phyloP scores from a whole-genome alignment of 1,284 basidiomycete genomes.

The Ceratobasidium sp. region DNA sequence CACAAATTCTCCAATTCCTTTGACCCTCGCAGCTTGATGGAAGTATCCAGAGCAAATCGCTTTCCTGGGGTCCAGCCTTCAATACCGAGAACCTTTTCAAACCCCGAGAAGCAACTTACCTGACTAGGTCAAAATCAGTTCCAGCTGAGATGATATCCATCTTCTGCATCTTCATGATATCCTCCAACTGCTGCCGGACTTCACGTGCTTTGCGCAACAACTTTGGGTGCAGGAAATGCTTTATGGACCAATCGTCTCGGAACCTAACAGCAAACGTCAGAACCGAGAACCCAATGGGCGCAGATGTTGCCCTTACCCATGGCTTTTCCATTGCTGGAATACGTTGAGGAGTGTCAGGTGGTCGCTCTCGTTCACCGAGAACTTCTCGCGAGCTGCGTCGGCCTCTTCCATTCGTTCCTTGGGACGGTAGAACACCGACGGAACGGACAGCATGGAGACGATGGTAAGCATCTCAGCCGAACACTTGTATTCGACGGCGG shows the following conservation, averaged over 20 bases:
- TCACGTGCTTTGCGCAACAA: slow-evolving; percentile 93
- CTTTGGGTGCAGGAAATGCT: slow-evolving; percentile 97
- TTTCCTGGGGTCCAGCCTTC: slow-evolving; percentile 67
- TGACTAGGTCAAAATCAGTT: slow-evolving; percentile 93
- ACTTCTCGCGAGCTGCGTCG: slow-evolving; percentile 96
- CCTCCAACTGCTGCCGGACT: slow-evolving; percentile 95
- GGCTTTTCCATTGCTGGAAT: slow-evolving; percentile 97
- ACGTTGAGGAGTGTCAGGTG: slow-evolving; percentile 96
- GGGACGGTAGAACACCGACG: slow-evolving; percentile 94
- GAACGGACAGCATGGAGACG: slow-evolving; percentile 98
- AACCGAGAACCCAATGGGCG: neutral
- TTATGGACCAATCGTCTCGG: slow-evolving; percentile 92
- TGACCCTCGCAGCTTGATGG: slow-evolving; percentile 97
- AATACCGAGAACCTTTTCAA: neutral
- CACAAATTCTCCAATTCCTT: slow-evolving; percentile 98
- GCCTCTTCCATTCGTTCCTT: slow-evolving; percentile 96
- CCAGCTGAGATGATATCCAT: slow-evolving; percentile 89
- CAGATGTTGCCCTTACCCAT: slow-evolving; percentile 64
- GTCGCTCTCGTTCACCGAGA: slow-evolving; percentile 97
- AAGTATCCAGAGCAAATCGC: slow-evolving; percentile 98
- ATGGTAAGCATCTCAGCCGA: slow-evolving; percentile 97
- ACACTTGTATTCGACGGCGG: slow-evolving; percentile 91
- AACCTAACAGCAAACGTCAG: slow-evolving; percentile 57
- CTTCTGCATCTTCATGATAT: slow-evolving; percentile 99
- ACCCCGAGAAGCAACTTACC: slow-evolving; percentile 55